Conservation (phyloP, 2,329 filamentous ascomycete genomes). For the Xylariaceae sp. region DNA sequence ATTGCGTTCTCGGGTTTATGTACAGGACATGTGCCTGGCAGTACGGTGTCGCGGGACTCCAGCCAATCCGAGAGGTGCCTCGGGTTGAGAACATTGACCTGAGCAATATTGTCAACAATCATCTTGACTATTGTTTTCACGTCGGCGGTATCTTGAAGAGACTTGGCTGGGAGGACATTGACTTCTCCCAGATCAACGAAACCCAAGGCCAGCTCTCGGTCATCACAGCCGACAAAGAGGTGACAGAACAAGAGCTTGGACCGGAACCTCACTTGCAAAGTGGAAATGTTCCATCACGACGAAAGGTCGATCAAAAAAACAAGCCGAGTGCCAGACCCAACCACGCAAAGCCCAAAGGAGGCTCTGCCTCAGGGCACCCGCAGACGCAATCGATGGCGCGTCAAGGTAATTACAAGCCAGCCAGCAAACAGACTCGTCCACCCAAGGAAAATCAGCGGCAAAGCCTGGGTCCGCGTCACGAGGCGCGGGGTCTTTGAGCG, state of each 20-base stretch:
- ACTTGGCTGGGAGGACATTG: conserved; percentile 66
- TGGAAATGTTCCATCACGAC: conserved; percentile 2
- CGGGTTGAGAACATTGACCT: conserved; percentile 66
- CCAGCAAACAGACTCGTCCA: conserved; percentile 4
- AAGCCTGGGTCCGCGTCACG: background rate
- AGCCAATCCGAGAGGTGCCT: conserved; percentile 64
- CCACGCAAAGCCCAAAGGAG: background rate
- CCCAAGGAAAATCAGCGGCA: conserved; percentile 5
- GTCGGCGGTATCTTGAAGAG: conserved; percentile 63
- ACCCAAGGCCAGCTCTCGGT: conserved; percentile 5
- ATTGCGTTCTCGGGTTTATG: conserved; percentile 83
- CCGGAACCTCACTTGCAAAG: conserved; percentile 1
- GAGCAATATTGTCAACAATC: conserved; percentile 62
- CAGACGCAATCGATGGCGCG: conserved; percentile 1
- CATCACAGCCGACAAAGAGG: no score
- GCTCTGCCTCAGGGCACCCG: background rate
- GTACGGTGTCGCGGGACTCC: conserved; percentile 78
- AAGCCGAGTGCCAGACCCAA: background rate
- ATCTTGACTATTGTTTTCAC: conserved; percentile 66
- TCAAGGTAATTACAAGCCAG: conserved; percentile 7
- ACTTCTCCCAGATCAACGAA: conserved; percentile 29
- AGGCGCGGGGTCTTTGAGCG: background rate
- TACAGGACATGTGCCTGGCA: conserved; percentile 80
- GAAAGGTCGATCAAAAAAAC: conserved; percentile 4
- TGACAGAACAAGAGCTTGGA: no score